Evolutionary conservation across 345 rosid genomes (phyloP), one percentile per base, ranked within the genome.

Genomic region (Punica granatum): DNA sequence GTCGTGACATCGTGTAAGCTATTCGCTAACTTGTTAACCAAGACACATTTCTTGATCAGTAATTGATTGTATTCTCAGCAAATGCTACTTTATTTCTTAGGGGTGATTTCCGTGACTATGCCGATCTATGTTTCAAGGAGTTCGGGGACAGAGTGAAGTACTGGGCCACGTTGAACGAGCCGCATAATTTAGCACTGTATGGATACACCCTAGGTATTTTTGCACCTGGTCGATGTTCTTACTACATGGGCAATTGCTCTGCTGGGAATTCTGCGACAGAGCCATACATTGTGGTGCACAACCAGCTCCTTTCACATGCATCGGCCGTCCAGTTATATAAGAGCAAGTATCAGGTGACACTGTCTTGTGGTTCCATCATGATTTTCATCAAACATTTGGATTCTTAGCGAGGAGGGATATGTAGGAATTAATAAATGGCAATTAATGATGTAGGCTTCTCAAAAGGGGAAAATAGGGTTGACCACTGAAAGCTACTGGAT

Each of bases 261-360:
- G 61, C 28, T 0, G 80, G 80, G 9, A 32, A 80, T 32, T 80
- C 84, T 0, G 64, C 67, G 0, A 75, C 69, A 2, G 84, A 80
- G n/a, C 84, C 81, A 15, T 77, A 74, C 23, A 32, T 74, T 3
- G 79, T 70, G 14, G 51, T 26, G 19, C 84, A 80, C 51, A 35
- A 80, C 28, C 2, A 72, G 30, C 61, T 80, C 6, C 74, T 77
- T 7, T 32, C 81, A 54, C 81, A 80, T 71, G 81, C 76, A 6
- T 25, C 72, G 8, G 77, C 77, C 6, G 81, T 73, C 4, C 62
- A 64, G n/a, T 14, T 63, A 5, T 80, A 80, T 68, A 72, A 31
- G 65, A 21, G 53, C 32, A 77, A 75, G 26, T 80, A 74, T 19
- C 77, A 73, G 71, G 73, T 74, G 49, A 33, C 18, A 25, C n/a